A percentile compares a stretch with the other conserved stretches of the same genome.
phyloP scores from a whole-genome alignment of 2,329 filamentous ascomycete species.

The Trichoderma cornu-damae region DNA sequence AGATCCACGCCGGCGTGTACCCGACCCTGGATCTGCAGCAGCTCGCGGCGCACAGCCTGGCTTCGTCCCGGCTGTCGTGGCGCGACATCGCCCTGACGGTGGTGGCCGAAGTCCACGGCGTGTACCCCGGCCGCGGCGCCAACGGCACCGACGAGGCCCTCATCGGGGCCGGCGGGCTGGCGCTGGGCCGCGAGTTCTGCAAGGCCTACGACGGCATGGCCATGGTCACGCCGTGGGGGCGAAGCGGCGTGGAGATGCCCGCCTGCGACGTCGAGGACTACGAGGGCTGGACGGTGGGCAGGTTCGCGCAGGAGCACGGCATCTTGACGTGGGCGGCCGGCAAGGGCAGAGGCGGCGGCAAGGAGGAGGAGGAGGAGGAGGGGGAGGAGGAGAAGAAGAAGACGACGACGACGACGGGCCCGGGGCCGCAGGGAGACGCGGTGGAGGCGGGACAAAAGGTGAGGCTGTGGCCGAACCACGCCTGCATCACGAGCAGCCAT shows the following conservation, averaged over 20 bases:
- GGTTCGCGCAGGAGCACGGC: constrained; percentile 74
- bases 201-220: constrained; percentile 68
- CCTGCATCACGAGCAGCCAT: constrained; percentile 67
- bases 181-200: constrained; percentile 69
- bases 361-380: no score
- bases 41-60: constrained; percentile 61
- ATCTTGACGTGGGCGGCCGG: constrained; percentile 54
- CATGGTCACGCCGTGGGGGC: constrained; percentile 56
- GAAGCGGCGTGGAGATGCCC: constrained; percentile 30
- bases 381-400: no score
- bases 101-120: constrained; percentile 64
- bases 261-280: constrained; percentile 32
- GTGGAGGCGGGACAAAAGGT: constrained; percentile 60
- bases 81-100: constrained; percentile 61
- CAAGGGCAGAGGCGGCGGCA: constrained; percentile 13
- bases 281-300: constrained; percentile 61
- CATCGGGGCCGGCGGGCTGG: constrained; percentile 63
- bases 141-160: constrained; percentile 55
- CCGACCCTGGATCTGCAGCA: constrained; percentile 74
- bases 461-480: constrained; percentile 73
- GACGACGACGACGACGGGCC: no score
- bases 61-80: constrained; percentile 40
- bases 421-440: constrained; percentile 26
- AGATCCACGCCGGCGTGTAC: constrained; percentile 74
- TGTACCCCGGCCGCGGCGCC: constrained; percentile 57